Evolutionary conservation across 139 green algal genomes (phyloP).

Genomic region (Closterium sp.): DNA sequence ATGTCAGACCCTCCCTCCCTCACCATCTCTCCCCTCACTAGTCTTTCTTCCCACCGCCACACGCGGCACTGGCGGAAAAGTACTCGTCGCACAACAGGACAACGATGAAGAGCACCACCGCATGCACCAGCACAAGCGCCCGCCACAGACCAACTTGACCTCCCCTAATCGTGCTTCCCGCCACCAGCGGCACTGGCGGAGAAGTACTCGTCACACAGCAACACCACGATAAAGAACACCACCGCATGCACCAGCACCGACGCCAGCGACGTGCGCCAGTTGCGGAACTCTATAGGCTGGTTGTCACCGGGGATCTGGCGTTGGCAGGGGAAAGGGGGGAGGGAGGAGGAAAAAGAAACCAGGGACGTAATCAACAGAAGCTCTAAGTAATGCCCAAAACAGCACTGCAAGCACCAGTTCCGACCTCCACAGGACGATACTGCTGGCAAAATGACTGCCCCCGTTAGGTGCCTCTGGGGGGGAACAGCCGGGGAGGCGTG

Average conservation of each 20-base stretch:
- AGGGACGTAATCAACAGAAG: too few relatives aligned
- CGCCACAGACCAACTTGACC: too few relatives aligned
- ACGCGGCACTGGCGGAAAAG: not conserved
- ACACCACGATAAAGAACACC: conserved; percentile 34
- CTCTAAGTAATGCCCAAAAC: too few relatives aligned
- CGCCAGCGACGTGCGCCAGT: conserved; percentile 27
- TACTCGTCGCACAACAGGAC: not conserved
- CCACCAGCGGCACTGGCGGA: not conserved
- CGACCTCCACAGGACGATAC: too few relatives aligned
- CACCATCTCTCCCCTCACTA: not conserved
- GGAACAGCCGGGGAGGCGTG: too few relatives aligned
- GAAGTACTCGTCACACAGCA: conserved; percentile 15
- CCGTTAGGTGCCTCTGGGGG: too few relatives aligned
- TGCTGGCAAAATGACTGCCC: too few relatives aligned
- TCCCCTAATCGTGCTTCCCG: not conserved
- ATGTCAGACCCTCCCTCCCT: too few relatives aligned
- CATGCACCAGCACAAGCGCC: too few relatives aligned
- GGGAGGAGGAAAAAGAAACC: not conserved
- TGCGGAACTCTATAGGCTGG: conserved; percentile 36
- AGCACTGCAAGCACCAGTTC: too few relatives aligned
- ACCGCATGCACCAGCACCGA: conserved; percentile 34
- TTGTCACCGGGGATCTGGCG: conserved; percentile 35
- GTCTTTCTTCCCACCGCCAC: too few relatives aligned
- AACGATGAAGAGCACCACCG: conserved; percentile 19
- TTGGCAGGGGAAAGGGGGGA: not conserved